phyloP scores from a whole-genome alignment of 805 yeast species.

The Candida krabiensis region DNA sequence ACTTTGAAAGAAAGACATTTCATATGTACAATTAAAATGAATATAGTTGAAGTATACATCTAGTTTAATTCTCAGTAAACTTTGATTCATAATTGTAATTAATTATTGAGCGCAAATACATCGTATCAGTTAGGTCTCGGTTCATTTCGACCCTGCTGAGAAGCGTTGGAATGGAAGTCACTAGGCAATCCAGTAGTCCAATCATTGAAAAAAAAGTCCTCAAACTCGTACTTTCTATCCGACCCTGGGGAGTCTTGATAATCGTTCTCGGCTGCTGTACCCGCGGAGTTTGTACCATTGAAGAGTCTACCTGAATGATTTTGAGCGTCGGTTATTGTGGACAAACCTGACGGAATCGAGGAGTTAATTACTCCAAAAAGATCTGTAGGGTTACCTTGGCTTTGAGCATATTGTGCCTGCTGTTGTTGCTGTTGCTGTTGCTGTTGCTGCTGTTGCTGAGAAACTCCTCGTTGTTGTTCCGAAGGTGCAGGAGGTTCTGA shows the following conservation, averaged over 20 bases:
- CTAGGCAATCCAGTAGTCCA: conserved; percentile 24
- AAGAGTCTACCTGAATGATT: conserved; percentile 27
- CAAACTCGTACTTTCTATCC: conserved; percentile 25
- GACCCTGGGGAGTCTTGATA: conserved; percentile 11
- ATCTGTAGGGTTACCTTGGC: conserved; percentile 1
- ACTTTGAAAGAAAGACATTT: too few relatives aligned
- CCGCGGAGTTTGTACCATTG: conserved; percentile 27
- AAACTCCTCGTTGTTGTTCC: not conserved
- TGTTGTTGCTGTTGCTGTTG: conserved; percentile 5
- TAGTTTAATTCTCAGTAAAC: too few relatives aligned
- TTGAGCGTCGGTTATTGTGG: conserved; percentile 30
- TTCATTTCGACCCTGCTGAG: not conserved
- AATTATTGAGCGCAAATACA: not conserved
- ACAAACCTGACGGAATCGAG: conserved; percentile 34
- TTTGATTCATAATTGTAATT: too few relatives aligned
- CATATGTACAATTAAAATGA: too few relatives aligned
- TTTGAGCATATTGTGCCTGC: not conserved
- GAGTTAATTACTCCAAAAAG: conserved; percentile 17
- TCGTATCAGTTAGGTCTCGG: not conserved
- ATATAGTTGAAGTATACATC: too few relatives aligned
- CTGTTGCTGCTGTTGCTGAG: conserved; percentile 1
- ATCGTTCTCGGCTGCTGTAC: conserved; percentile 21
- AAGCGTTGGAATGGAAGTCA: conserved; percentile 17
- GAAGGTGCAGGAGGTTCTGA: not conserved
- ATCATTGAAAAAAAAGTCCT: conserved; percentile 28